Conservation (phyloP, 2,329 filamentous ascomycete species). For the Diaporthe eres region DNA sequence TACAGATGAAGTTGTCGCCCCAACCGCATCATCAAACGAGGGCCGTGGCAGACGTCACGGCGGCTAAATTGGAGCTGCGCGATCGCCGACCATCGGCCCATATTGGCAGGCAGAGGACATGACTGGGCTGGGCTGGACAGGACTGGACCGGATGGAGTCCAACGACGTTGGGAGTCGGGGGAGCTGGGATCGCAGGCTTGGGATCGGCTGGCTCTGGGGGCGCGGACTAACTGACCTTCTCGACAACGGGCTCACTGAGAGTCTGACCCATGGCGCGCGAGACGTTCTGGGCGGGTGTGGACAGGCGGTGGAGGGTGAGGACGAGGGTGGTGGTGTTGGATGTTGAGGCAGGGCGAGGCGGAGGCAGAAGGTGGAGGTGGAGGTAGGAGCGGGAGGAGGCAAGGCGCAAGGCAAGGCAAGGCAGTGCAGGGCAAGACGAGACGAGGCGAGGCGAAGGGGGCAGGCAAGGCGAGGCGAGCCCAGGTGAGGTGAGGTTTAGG, state of each 20-base stretch:
- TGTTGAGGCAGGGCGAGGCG: conserved; percentile 6
- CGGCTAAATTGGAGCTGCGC: conserved; percentile 4
- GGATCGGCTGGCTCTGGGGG: conserved; percentile 22
- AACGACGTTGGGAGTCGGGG: not conserved
- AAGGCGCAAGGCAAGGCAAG: conserved; percentile 10
- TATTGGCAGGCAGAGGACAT: not conserved
- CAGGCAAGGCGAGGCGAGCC: not conserved
- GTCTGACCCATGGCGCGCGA: conserved; percentile 89
- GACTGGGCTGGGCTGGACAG: not conserved
- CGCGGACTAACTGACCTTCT: conserved; percentile 81
- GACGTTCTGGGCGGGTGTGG: not conserved
- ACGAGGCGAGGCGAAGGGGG: not conserved
- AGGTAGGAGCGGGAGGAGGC: conserved; percentile 4
- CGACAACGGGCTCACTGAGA: conserved; percentile 97
- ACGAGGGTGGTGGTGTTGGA: not conserved
- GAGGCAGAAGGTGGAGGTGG: conserved; percentile 1
- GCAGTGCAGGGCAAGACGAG: not conserved
- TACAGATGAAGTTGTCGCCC: conserved; percentile 23
- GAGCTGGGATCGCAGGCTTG: not conserved
- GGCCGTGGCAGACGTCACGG: not conserved
- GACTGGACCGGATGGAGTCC: not conserved
- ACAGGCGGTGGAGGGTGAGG: not conserved
- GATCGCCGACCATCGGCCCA: not conserved
- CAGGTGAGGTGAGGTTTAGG: not conserved
- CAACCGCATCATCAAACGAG: not conserved